Evolutionary conservation across 768 basidiomycete genomes (phyloP).

Genomic region (Tulasnella sp.): DNA sequence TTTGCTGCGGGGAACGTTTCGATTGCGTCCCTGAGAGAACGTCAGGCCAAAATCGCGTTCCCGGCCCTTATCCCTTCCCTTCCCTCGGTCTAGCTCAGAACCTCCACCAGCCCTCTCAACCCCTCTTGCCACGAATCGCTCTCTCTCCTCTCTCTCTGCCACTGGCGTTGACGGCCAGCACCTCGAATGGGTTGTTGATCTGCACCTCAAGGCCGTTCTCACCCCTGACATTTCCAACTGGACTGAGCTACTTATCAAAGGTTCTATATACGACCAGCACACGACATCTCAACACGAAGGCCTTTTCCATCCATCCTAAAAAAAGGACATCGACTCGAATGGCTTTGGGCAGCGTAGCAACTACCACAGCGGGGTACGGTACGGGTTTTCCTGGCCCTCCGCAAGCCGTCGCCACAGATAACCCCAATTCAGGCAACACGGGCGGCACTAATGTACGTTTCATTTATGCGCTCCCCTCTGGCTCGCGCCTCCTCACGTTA

Average conservation of each 20-base stretch:
- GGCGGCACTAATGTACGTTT: background rate
- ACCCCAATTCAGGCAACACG: background rate
- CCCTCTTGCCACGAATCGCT: background rate
- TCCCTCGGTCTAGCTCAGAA: background rate
- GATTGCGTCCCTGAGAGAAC: background rate
- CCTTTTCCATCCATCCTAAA: background rate
- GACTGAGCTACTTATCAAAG: background rate
- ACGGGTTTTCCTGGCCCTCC: background rate
- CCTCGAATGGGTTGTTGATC: background rate
- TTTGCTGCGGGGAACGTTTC: background rate
- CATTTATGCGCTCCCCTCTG: background rate
- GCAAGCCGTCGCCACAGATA: background rate
- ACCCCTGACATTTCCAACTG: background rate
- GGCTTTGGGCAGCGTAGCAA: background rate
- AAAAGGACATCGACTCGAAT: background rate
- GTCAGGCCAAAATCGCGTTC: background rate
- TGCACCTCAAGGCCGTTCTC: background rate
- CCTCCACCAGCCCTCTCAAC: background rate
- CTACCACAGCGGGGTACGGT: background rate
- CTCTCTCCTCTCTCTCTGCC: background rate
- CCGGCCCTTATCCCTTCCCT: background rate
- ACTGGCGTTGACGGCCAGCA: background rate
- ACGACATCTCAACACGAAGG: background rate
- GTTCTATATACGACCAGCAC: background rate
- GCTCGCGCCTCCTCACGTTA: background rate